Evolutionary conservation across 176 grass and related monocot species (phyloP), one percentile per base, ranked within the genome.

Genomic region (Carex pumila): DNA sequence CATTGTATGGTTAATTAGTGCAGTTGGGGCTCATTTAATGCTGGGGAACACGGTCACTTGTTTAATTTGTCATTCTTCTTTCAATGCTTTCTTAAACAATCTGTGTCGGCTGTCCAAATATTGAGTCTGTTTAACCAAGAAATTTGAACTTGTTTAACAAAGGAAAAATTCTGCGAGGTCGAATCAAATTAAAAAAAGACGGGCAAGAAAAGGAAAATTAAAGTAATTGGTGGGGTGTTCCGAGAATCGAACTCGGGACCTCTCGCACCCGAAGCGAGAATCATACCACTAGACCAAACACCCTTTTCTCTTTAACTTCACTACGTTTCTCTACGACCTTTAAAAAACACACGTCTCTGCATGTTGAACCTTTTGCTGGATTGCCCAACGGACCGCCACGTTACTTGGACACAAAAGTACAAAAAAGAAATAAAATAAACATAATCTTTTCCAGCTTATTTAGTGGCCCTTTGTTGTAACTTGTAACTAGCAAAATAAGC

Each of bases 261-360:
- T 97, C 94, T 92, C 90, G 79, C 90, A 92, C 87, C 86, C 92
- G 89, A 97, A 94, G 94, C 92, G 92, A 97, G 94, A 92, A 94
- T 94, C 92, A 94, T 92, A 92, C 92, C 92, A 94, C 94, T 92
- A 91, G 94, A 97, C 92, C 89, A 94, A 94, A 90, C 90, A 89
- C 90, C 90, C 94, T 6, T 7, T 39, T 1, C 1, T 19, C 1
- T 0, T 50, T n/a, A n/a, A n/a, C n/a, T n/a, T n/a, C n/a, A n/a
- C n/a, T n/a, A n/a, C n/a, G n/a, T n/a, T n/a, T n/a, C n/a, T n/a
- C n/a, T n/a, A n/a, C n/a, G n/a, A n/a, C n/a, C n/a, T n/a, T n/a
- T n/a, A n/a, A n/a, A n/a, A n/a, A n/a, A n/a, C n/a, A n/a, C n/a
- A n/a, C n/a, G n/a, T n/a, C n/a, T n/a, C n/a, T n/a, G n/a, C n/a